Conservation (phyloP, 2,329 filamentous ascomycete genomes). For the Diaporthe vexans region DNA sequence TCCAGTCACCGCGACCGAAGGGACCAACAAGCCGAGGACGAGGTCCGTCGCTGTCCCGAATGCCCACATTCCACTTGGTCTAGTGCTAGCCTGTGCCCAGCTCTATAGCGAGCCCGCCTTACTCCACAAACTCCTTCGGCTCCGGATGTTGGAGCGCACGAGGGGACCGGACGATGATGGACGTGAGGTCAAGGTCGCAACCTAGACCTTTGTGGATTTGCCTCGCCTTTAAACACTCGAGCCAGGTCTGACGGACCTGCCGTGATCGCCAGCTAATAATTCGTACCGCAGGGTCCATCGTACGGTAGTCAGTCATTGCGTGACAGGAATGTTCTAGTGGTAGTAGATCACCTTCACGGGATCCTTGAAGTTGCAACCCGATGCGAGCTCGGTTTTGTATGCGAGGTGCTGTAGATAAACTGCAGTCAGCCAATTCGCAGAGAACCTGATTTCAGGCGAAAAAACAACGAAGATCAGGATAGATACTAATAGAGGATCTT, state of each 20-base stretch:
- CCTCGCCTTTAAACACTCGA: background rate
- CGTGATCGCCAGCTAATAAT: background rate
- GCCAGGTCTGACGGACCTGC: background rate
- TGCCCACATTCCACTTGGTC: slow-evolving; percentile 15
- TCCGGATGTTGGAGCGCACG: slow-evolving; percentile 1
- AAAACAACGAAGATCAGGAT: background rate
- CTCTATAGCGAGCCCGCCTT: background rate
- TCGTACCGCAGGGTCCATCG: background rate
- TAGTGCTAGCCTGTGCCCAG: slow-evolving; percentile 12
- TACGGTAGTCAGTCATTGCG: no score
- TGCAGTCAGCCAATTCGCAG: no score
- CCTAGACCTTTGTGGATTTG: background rate
- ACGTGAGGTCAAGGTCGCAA: background rate
- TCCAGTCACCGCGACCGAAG: slow-evolving; percentile 10
- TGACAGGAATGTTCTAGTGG: background rate
- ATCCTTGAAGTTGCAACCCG: background rate
- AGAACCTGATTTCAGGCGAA: no score
- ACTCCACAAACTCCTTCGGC: slow-evolving; percentile 30
- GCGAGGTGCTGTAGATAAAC: background rate
- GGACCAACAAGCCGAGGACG: slow-evolving; percentile 6
- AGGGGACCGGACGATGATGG: background rate
- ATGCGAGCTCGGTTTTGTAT: background rate
- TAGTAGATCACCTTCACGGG: background rate
- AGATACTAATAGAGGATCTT: rapidly evolving
- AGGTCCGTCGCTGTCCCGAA: slow-evolving; percentile 1